phyloP scores from a whole-genome alignment of 2,329 filamentous ascomycete genomes.

The Penicillium psychrosexuale region DNA sequence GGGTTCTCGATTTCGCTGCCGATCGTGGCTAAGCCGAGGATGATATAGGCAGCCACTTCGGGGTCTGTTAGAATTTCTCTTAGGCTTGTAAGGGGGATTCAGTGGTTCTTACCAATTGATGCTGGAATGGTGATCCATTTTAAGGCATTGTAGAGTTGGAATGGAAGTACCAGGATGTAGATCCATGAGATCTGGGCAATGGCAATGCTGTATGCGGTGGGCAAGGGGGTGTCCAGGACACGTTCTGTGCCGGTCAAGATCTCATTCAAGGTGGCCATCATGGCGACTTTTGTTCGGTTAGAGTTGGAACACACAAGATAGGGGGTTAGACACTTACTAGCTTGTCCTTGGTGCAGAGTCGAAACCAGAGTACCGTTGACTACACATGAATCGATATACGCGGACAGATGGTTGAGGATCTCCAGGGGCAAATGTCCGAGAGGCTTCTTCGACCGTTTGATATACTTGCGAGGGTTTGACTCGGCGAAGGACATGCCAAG shows the following conservation, averaged over 20 bases:
- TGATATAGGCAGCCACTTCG: constrained; percentile 68
- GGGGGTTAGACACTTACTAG: constrained; percentile 27
- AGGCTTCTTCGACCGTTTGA: constrained; percentile 70
- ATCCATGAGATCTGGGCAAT: constrained; percentile 85
- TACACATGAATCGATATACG: constrained; percentile 63
- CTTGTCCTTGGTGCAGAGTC: constrained; percentile 39
- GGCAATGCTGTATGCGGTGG: constrained; percentile 77
- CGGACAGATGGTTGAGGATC: constrained; percentile 68
- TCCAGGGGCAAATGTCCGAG: constrained; percentile 82
- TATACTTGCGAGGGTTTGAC: constrained; percentile 71
- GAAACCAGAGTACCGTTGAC: constrained; percentile 37
- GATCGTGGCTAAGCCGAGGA: constrained; percentile 72
- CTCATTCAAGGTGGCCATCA: constrained; percentile 66
- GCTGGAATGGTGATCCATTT: constrained; percentile 75
- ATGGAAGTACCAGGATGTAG: constrained; percentile 76
- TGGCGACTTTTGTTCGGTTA: constrained; percentile 47
- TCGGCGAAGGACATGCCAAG: constrained; percentile 73
- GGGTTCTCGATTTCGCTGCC: constrained; percentile 82
- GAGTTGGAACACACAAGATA: not conserved
- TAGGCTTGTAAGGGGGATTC: not conserved
- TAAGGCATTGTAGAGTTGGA: constrained; percentile 67
- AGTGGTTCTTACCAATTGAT: constrained; percentile 51
- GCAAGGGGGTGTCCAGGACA: constrained; percentile 76
- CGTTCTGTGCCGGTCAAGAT: constrained; percentile 70
- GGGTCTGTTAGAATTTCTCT: not conserved